Base-by-base conservation (phyloP, 2,329 filamentous ascomycete genomes). In the Xylariales sp. region DNA sequence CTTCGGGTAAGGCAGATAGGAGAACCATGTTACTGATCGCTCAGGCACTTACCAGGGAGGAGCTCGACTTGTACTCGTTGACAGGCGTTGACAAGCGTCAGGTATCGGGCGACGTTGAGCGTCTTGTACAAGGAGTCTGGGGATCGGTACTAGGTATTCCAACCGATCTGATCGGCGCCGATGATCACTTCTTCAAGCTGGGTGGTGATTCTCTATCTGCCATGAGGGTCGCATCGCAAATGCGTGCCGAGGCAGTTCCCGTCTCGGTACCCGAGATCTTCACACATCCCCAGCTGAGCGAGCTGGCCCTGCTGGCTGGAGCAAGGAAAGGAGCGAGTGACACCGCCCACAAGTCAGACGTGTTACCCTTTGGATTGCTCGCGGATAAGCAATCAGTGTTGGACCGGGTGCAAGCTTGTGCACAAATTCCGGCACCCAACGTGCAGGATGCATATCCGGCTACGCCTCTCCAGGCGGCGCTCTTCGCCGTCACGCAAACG, bases 391-490 rank as follows among this genome's bases (percentile, higher is more conserved):
- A 31, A 3, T 8, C 24, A 15, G 27, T 39, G 9, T 14, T 39
- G 8, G 25, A 28, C n/a, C 14, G 16, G 8, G 25, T 16, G 14
- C 24, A 9, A 15, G 20, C 8, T 14, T 36, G 24, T 14, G 15
- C 15, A 10, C 31, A 40, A 11, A n/a, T 15, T 2, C 22, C 31
- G 9, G 19, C 29, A n/a, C 8, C n/a, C 10, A 6, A 20, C 4
- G 38, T 21, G 14, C 19, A 40, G 19, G 38, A 40, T 18, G 29
- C 29, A 5, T 40, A 40, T 22, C 38, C 38, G 11, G 11, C 15
- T 3, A 50, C 56, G 3, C 44, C 53, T 2, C 36, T 59, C 3
- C 58, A 61, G 33, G 50, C 54, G 39, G 54, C 56, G 7, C 45
- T 62, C 5, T 45, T 63, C 28, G 51, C 55, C 1, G 33, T 60